A percentile compares a stretch with the other conserved stretches of the same genome.
Evolutionary conservation across 495 filamentous ascomycete genomes (phyloP).

Genomic region (Amorphotheca resinae): DNA sequence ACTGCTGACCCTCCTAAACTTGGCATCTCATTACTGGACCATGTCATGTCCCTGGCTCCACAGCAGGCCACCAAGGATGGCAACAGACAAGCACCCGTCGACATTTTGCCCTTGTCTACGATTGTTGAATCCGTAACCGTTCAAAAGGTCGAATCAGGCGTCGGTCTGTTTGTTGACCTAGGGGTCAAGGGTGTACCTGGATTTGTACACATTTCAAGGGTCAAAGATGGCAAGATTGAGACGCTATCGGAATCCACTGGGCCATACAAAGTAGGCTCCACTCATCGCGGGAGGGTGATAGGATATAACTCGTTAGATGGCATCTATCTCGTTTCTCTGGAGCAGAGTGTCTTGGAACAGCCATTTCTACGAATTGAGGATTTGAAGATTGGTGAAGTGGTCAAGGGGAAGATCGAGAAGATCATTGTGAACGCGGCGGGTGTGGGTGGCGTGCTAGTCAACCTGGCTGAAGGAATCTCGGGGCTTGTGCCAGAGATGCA

Average conservation of each 20-base stretch:
- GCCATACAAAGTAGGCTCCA: slow-evolving; percentile 60
- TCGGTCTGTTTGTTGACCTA: slow-evolving; percentile 73
- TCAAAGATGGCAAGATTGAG: slow-evolving; percentile 80
- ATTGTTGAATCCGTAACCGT: slow-evolving; percentile 66
- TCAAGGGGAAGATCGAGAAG: slow-evolving; percentile 77
- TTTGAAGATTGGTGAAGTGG: slow-evolving; percentile 63
- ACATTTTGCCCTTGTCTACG: slow-evolving; percentile 56
- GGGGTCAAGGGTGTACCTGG: slow-evolving; percentile 61
- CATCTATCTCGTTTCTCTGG: slow-evolving; percentile 72
- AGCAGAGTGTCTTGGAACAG: slow-evolving; percentile 70
- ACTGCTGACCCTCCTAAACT: slow-evolving; percentile 65
- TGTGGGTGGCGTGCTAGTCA: slow-evolving; percentile 67
- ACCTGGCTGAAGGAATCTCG: slow-evolving; percentile 71
- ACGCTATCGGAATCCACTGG: slow-evolving; percentile 61
- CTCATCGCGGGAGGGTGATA: slow-evolving; percentile 68
- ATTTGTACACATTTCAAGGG: slow-evolving; percentile 85
- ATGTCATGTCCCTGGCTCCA: slow-evolving; percentile 53
- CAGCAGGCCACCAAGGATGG: slow-evolving; percentile 20
- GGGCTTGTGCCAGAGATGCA: slow-evolving; percentile 82
- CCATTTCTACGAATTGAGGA: slow-evolving; percentile 85
- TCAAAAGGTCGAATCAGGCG: slow-evolving; percentile 57
- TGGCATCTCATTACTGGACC: slow-evolving; percentile 74
- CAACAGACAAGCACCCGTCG: slow-evolving; percentile 35
- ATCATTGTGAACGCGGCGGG: slow-evolving; percentile 61
- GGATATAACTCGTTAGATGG: slow-evolving; percentile 82